A percentile compares a stretch with the other conserved stretches of the same genome.
phyloP scores from a whole-genome alignment of 2,329 filamentous ascomycete genomes.

The Fusarium aywerte region DNA sequence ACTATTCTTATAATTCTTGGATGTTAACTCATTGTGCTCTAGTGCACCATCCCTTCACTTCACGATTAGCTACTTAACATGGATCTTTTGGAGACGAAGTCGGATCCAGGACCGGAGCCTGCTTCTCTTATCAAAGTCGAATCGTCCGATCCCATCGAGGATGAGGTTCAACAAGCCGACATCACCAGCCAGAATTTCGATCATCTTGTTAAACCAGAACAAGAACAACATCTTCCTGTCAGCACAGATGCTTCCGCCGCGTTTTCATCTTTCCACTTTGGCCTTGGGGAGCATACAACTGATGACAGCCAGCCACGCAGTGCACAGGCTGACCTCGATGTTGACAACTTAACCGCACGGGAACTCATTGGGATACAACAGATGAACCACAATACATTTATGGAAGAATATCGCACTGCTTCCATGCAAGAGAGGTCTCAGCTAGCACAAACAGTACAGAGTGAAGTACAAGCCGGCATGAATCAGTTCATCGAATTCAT shows the following conservation, averaged over 20 bases:
- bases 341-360: not conserved
- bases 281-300: no score
- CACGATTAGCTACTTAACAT: fast-evolving
- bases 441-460: not conserved
- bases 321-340: no score
- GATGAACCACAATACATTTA: not conserved
- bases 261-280: no score
- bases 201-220: no score
- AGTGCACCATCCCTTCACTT: not conserved
- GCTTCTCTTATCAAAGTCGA: not conserved
- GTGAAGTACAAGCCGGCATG: not conserved
- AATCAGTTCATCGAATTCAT: not conserved
- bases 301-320: no score
- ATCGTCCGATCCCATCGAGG: no score
- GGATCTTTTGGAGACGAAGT: not conserved
- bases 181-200: no score
- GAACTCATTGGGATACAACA: not conserved
- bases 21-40: not conserved
- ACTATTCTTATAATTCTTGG: not conserved
- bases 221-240: no score
- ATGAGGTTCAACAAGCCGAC: no score
- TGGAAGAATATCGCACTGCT: not conserved
- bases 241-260: no score
- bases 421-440: not conserved
- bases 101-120: no score